These are phyloP conservation scores for Chaetomium fimeti DNA, from an alignment of 495 filamentous ascomycete species.

Conservation along the genomic window DNA sequence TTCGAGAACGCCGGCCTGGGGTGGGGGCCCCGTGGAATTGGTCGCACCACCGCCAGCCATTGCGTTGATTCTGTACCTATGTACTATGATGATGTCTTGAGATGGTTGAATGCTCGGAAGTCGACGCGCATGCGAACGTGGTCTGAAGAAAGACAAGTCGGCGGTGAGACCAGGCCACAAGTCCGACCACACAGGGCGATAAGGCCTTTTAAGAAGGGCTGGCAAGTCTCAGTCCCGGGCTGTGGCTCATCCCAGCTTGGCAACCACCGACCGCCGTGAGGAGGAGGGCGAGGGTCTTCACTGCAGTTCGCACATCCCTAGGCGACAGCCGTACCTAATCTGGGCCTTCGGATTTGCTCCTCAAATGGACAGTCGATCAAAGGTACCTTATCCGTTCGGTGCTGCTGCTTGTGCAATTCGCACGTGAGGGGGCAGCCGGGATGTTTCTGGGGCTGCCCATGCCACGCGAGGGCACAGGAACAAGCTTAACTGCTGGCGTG, in stretches of 20 bases:
- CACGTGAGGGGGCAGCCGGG: background rate
- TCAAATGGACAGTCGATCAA: too few relatives aligned
- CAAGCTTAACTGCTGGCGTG: background rate
- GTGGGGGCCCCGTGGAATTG: slow-evolving; percentile 26
- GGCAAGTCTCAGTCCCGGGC: background rate
- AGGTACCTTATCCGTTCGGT: too few relatives aligned
- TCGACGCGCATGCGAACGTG: background rate
- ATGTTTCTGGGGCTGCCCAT: background rate
- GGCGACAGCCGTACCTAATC: too few relatives aligned
- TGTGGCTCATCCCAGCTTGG: background rate
- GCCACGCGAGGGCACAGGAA: background rate
- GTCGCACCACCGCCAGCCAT: slow-evolving; percentile 22
- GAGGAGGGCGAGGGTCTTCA: too few relatives aligned
- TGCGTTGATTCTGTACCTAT: background rate
- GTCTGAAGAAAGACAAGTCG: background rate
- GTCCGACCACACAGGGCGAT: background rate
- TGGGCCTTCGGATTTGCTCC: too few relatives aligned
- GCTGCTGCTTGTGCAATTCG: background rate
- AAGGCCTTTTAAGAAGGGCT: background rate
- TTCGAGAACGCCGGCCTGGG: slow-evolving; percentile 38
- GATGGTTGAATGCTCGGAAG: background rate
- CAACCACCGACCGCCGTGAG: background rate
- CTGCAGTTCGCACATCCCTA: too few relatives aligned
- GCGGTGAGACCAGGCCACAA: background rate
- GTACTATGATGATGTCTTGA: background rate